Base-by-base conservation (phyloP, 176 grass and related monocot species). In the Calamus simplicifolius region DNA sequence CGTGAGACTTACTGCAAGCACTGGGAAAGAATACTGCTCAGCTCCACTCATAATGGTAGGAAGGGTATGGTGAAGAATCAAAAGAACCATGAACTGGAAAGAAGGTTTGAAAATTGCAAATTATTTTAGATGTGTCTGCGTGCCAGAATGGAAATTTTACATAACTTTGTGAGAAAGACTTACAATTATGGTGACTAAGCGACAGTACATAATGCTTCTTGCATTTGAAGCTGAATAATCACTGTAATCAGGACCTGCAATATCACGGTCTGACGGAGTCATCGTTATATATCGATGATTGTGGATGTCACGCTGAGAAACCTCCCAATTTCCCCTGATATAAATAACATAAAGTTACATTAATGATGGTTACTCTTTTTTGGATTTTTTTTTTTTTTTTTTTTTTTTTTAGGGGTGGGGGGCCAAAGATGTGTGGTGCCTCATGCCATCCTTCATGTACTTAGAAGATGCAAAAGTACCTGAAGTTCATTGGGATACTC, bases 401-500 rank as follows among this genome's bases (percentile, higher is more conserved):
- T 23, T 23, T 23, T 23, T 23, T 0, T 23, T 23, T 0, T 0
- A 23, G 21, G 26, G 29, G 13, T 15, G 48, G 18, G 28, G 28
- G 13, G 6, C 31, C 25, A 19, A 50, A 19, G 4, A 1, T 48
- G 26, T 25, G 5, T 10, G 38, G 21, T 1, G 31, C 6, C 31
- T 35, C 31, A 7, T 35, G 6, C 31, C 31, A 35, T 35, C 31
- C 31, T 35, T 35, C 6, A 35, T 35, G 31, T 35, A 35, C 31
- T 35, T 35, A 35, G 6, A 35, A 35, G 31, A 30, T 3, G 23
- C 26, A 4, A 7, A 10, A 48, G 6, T 66, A 89, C 86, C 86
- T 85, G 66, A 82, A 89, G 78, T 74, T 81, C 54, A 85, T 73
- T 1, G 81, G 70, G 43, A 72, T 75, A 25, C 77, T 85, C 38